Evolutionary conservation across 2,329 filamentous ascomycete genomes (phyloP), one percentile per base, ranked within the genome.

Genomic region (Penicillium sp.): DNA sequence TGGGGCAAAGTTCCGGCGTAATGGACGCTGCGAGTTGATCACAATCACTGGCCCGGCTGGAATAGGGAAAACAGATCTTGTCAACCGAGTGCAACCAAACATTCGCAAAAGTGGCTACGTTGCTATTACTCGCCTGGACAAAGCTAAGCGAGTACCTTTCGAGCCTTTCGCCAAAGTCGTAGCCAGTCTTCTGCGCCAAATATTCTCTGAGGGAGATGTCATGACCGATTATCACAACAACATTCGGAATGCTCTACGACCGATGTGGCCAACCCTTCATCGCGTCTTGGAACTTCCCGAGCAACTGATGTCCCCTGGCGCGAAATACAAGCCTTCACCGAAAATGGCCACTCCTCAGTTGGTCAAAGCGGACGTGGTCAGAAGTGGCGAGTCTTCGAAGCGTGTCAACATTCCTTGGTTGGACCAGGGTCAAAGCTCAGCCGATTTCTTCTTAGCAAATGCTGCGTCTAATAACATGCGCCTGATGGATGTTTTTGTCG

Each of bases 401-500:
- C 62, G 64, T 13, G 45, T 66, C 39, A 58, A 61, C 3, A 65
- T 74, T 34, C 68, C 69, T 3, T 65, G 66, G 42, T 55, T 74
- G 44, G 62, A 70, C 21, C 67, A 68, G 18, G 70, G 66, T n/a
- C 67, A 74, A 52, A 66, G 59, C 21, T 68, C 72, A 1, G 62
- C 64, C 4, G 70, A 73, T 28, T 73, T 74, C 54, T 71, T 72
- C 34, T 51, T 71, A 42, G 74, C 61, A 58, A 76, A 65, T 66
- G 70, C 70, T 9, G 65, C 70, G 10, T 67, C 63, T 58, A 69
- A 76, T 63, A 80, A 81, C 1, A 87, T 90, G 59, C 85, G 90
- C 12, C 81, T 96, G 51, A 89, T 93, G 80, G 93, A 91, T 65
- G 92, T 89, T 1, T 93, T 95, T 62, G 76, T 96, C 42, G 92